Conservation (phyloP, 108 stramenopile species). For the Nitzschia sp. region DNA sequence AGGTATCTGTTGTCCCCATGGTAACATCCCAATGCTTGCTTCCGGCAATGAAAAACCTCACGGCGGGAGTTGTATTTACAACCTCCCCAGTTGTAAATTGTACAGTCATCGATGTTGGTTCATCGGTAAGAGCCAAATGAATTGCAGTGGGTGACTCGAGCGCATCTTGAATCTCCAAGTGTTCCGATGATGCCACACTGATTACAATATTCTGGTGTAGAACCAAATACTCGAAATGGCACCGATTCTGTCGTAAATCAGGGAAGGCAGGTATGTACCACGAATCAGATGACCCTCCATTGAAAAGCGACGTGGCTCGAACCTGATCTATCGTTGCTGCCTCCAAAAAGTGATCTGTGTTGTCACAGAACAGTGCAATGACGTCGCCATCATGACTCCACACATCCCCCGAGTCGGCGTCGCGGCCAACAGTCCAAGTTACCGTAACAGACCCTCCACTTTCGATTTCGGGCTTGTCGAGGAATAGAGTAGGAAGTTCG, state of each 20-base stretch:
- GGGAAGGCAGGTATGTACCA: slow-evolving; percentile 65
- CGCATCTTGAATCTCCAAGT: slow-evolving; percentile 16
- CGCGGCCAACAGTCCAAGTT: slow-evolving; percentile 23
- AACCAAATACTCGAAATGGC: slow-evolving; percentile 40
- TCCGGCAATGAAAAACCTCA: background rate
- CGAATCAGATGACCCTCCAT: slow-evolving; percentile 12
- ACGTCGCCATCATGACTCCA: slow-evolving; percentile 29
- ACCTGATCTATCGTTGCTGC: slow-evolving; percentile 55
- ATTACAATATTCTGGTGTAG: slow-evolving; percentile 4
- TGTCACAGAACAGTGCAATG: slow-evolving; percentile 32
- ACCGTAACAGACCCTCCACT: slow-evolving; percentile 18
- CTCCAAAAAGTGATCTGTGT: slow-evolving; percentile 31
- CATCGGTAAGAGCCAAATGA: slow-evolving; percentile 49
- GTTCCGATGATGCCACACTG: slow-evolving; percentile 11
- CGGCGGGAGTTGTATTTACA: background rate
- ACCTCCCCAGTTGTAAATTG: slow-evolving; percentile 58
- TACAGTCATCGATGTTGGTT: slow-evolving; percentile 42
- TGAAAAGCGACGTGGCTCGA: slow-evolving; percentile 32
- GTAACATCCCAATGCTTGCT: background rate
- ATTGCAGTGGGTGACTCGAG: slow-evolving; percentile 41
- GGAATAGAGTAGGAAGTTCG: slow-evolving; percentile 3
- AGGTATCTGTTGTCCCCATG: slow-evolving; percentile 51
- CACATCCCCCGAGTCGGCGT: slow-evolving; percentile 3
- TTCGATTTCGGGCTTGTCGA: slow-evolving; percentile 13
- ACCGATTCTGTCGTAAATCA: slow-evolving; percentile 35